A percentile compares a stretch with the other conserved stretches of the same genome.
Evolutionary conservation across 257 asterid genomes (phyloP).

Genomic region (Solanum chilense): DNA sequence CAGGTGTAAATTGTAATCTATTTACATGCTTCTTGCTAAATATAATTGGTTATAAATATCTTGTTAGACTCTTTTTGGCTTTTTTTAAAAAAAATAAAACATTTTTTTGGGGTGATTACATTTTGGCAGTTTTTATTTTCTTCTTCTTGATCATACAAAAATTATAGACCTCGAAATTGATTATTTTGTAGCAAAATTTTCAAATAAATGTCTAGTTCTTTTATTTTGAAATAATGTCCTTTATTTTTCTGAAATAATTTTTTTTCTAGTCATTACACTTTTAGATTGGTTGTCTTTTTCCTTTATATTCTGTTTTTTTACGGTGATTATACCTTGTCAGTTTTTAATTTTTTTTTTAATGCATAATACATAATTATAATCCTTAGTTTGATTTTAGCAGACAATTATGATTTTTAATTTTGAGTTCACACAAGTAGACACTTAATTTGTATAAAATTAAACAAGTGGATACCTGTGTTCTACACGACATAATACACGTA

Average conservation of each 20-base stretch:
- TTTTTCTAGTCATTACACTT: background rate
- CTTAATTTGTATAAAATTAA: too few species aligned
- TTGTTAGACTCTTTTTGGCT: background rate
- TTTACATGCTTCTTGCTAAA: too few species aligned
- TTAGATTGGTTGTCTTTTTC: background rate
- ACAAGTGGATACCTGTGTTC: too few species aligned
- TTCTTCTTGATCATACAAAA: background rate
- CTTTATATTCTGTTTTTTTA: background rate
- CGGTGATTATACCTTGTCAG: background rate
- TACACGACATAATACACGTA: accelerated
- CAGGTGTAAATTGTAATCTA: too few species aligned
- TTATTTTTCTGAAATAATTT: background rate
- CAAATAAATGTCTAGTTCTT: background rate
- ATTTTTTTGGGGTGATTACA: background rate
- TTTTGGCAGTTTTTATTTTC: background rate
- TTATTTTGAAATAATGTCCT: background rate
- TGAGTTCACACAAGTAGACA: too few species aligned
- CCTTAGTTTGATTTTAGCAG: too few species aligned
- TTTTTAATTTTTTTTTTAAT: background rate
- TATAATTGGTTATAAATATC: too few species aligned
- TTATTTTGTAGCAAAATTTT: background rate
- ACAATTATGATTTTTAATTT: too few species aligned
- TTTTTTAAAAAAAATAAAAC: too few species aligned
- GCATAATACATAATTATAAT: too few species aligned
- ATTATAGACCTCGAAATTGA: background rate